Evolutionary conservation across 139 green algal species (phyloP), one percentile per base, ranked within the genome.

Genomic region (Coelastrella sp.): DNA sequence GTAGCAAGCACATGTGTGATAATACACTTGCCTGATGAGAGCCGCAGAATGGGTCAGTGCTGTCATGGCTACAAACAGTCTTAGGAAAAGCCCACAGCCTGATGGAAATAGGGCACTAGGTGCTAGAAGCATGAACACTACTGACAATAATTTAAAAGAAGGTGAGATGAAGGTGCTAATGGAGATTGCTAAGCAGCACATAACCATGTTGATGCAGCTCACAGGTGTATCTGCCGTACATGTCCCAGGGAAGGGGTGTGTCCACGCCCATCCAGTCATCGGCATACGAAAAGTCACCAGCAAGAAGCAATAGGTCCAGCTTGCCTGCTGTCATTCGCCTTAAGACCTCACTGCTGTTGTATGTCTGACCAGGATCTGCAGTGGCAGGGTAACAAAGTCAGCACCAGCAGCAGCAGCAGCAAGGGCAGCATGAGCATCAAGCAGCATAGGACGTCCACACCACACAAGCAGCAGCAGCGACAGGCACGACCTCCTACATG

Each of bases 221-320:
- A 89, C 84, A 89, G 60, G 84, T 78, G 49, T 73, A 82, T 82
- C 3, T 73, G 19, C 68, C 68, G 1, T 49, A 73, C 20, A 61
- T 4, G 10, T 68, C 49, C 4, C n/a, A 35, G 22, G 68, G 9
- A 24, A 89, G 9, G 7, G 5, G 56, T 35, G 63, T 49, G 6
- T 35, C n/a, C 1, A 10, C 12, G 12, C 35, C 70, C 14, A 73
- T 9, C 73, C 95, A 95, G n/a, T 93, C 94, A 91, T 98, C 96
- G 10, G 96, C 96, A 74, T 98, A 98, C 0, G 92, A 96, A 8
- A 98, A 89, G 91, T 98, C 96, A 0, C 96, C 96, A 8, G 93
- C 93, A 27, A 96, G 93, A 49, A 98, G 66, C 19, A 98, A 83
- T 60, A 92, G 87, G 9, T 91, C 68, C 1, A 87, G 65, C n/a